Conservation (phyloP, 2,329 filamentous ascomycete species). For the Xylariaceae sp. region DNA sequence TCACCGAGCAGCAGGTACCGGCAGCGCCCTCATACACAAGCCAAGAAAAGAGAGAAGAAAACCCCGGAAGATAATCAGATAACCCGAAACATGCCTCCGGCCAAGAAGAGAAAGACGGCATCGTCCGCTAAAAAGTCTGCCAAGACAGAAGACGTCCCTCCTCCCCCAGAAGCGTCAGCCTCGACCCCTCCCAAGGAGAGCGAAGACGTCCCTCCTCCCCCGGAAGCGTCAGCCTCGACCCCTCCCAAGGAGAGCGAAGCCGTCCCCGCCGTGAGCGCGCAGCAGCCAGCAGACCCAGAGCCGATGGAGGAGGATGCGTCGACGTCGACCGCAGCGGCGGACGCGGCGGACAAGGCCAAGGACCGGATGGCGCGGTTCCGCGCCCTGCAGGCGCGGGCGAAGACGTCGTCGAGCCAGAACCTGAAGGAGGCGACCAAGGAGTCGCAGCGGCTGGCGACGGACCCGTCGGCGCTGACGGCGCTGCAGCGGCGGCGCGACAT, state of each 20-base stretch:
- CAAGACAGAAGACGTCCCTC: slow-evolving; percentile 11
- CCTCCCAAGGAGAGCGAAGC: slow-evolving; percentile 9
- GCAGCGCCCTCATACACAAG: too few species aligned
- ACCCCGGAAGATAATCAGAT: too few species aligned
- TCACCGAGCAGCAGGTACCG: too few species aligned
- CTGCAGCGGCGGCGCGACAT: slow-evolving; percentile 82
- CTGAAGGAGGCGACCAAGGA: slow-evolving; percentile 78
- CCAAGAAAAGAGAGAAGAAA: too few species aligned
- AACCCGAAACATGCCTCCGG: slow-evolving; percentile 31
- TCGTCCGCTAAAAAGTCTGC: slow-evolving; percentile 14
- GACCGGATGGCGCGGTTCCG: slow-evolving; percentile 79
- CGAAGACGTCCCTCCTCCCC: slow-evolving; percentile 12
- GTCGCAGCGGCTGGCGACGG: slow-evolving; percentile 68
- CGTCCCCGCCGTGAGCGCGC: slow-evolving; percentile 4
- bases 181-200: slow-evolving; percentile 7
- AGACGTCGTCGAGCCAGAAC: slow-evolving; percentile 65
- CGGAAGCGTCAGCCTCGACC: slow-evolving; percentile 13
- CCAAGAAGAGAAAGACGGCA: slow-evolving; percentile 37
- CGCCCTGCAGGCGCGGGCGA: slow-evolving; percentile 73
- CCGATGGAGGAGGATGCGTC: slow-evolving; percentile 7
- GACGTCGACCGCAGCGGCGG: slow-evolving; percentile 7
- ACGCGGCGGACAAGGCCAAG: slow-evolving; percentile 36
- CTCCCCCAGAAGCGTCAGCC: slow-evolving; percentile 15
- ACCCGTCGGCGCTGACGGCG: slow-evolving; percentile 68
- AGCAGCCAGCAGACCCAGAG: slow-evolving; percentile 1